A percentile compares a stretch with the other conserved stretches of the same genome.
Conservation (phyloP, 495 filamentous ascomycete species). For the Aspergillus homomorphus region DNA sequence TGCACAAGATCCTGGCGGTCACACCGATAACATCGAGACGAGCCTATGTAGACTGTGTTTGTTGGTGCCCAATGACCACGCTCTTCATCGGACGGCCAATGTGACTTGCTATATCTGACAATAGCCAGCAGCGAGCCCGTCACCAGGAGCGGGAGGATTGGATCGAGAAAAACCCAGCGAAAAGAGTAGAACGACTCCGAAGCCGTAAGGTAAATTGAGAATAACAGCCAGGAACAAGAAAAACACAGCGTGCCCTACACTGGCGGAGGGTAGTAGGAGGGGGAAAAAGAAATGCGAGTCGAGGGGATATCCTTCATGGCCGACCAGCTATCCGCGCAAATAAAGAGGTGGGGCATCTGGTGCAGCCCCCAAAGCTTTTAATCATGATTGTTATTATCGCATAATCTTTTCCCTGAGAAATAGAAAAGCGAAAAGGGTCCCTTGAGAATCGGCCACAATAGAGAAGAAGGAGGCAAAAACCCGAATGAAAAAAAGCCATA, state of each 20-base stretch:
- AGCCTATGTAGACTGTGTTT: slow-evolving; percentile 22
- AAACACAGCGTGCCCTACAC: slow-evolving; percentile 14
- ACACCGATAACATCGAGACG: slow-evolving; percentile 32
- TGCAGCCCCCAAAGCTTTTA: neutral
- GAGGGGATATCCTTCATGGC: slow-evolving; percentile 13
- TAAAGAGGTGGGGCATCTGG: slow-evolving; percentile 23
- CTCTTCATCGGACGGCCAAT: slow-evolving; percentile 8
- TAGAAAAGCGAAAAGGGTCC: neutral
- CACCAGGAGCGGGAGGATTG: neutral
- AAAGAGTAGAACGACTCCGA: slow-evolving; percentile 13
- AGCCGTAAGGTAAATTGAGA: slow-evolving; percentile 15
- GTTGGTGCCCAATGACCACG: slow-evolving; percentile 35
- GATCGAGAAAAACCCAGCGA: slow-evolving; percentile 8
- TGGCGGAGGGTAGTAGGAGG: slow-evolving; percentile 19
- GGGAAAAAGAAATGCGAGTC: slow-evolving; percentile 22
- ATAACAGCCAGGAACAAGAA: slow-evolving; percentile 11
- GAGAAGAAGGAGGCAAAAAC: neutral
- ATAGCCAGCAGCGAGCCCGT: slow-evolving; percentile 7
- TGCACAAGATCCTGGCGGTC: slow-evolving; percentile 31
- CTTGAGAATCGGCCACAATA: neutral
- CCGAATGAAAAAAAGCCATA: slow-evolving; percentile 10
- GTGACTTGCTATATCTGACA: slow-evolving; percentile 12
- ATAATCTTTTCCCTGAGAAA: neutral
- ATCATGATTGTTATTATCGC: neutral
- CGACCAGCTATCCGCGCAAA: slow-evolving; percentile 24